Evolutionary conservation across 2,329 filamentous ascomycete species (phyloP), one percentile per base, ranked within the genome.

Genomic region (Amauroascus verrucosus): DNA sequence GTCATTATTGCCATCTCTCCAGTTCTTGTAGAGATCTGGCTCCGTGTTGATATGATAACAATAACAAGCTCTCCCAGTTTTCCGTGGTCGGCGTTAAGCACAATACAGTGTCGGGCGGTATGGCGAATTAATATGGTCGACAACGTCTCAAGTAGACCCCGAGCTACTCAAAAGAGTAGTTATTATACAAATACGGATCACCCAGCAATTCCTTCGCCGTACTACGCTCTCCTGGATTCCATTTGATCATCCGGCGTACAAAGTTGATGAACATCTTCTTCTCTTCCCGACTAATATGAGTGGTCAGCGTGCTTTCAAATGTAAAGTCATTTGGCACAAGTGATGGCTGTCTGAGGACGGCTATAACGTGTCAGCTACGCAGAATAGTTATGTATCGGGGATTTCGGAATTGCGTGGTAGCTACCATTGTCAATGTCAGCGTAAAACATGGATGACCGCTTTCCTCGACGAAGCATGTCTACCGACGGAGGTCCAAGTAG

Each of bases 221-320:
- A 16, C 55, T 55, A 33, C 66, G 58, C 28, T 67, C 49, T 52
- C 64, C 65, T 48, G 67, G 67, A 14, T 61, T 51, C 65, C 65
- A 69, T 41, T 55, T 54, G 1, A 69, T 55, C 67, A 68, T 69
- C 47, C 56, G 1, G 6, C 20, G 24, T 14, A 62, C 52, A 53
- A 70, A 67, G n/a, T 60, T 47, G 28, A 70, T 54, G 30, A 69
- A 71, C 6, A 62, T 52, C 16, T 38, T 20, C 48, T 65, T 67
- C 37, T 70, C 65, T 30, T 66, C 60, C 2, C 58, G 62, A 43
- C 55, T 51, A 40, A 61, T 50, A 57, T 60, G 56, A 40, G 56
- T 46, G 40, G 55, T 45, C 45, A 57, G 53, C 38, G 56, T 50
- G 41, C 45, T 50, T 24, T 51, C 46, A 26, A 58, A 53, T 9